A percentile compares a stretch with the other conserved stretches of the same genome.
These are phyloP conservation scores for Tricholoma sp. DNA, from an alignment of 768 basidiomycete species.

Conservation along the genomic window DNA sequence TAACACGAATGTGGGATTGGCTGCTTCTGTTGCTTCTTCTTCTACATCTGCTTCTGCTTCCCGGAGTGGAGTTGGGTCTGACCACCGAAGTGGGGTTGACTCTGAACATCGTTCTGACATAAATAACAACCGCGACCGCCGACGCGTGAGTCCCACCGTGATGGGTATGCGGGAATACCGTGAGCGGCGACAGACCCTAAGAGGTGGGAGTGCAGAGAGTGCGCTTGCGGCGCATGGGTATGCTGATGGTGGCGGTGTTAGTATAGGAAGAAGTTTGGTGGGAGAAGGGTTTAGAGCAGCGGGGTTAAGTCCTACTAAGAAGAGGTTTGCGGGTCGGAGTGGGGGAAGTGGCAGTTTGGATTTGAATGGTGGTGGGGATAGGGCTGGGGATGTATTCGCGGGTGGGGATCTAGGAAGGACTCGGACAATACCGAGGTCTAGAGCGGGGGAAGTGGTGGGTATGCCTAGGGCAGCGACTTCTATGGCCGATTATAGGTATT, in stretches of 20 bases:
- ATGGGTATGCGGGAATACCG: constrained; percentile 19
- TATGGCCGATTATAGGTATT: constrained; percentile 45
- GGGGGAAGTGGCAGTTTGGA: constrained; percentile 13
- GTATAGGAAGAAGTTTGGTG: constrained; percentile 45
- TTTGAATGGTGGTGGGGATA: neutral
- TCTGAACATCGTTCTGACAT: neutral
- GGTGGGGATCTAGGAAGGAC: constrained; percentile 7
- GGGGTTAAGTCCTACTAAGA: constrained; percentile 45
- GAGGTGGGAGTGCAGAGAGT: constrained; percentile 71
- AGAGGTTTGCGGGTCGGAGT: constrained; percentile 9
- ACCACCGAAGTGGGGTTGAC: neutral
- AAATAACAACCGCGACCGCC: neutral
- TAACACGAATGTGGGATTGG: neutral
- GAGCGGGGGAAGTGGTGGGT: constrained; percentile 4
- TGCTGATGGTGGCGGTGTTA: neutral
- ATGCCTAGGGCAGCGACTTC: constrained; percentile 45
- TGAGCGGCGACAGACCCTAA: constrained; percentile 50
- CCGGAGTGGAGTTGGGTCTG: neutral
- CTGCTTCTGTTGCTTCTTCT: neutral
- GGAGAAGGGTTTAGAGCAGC: constrained; percentile 70
- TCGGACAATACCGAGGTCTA: constrained; percentile 12
- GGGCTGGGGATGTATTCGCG: neutral
- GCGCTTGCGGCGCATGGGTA: constrained; percentile 29
- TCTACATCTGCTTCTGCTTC: neutral
- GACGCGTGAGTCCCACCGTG: constrained; percentile 5